These are phyloP conservation scores for Kwoniella shivajii DNA, from an alignment of 1,284 basidiomycete species.

Conservation along the genomic window DNA sequence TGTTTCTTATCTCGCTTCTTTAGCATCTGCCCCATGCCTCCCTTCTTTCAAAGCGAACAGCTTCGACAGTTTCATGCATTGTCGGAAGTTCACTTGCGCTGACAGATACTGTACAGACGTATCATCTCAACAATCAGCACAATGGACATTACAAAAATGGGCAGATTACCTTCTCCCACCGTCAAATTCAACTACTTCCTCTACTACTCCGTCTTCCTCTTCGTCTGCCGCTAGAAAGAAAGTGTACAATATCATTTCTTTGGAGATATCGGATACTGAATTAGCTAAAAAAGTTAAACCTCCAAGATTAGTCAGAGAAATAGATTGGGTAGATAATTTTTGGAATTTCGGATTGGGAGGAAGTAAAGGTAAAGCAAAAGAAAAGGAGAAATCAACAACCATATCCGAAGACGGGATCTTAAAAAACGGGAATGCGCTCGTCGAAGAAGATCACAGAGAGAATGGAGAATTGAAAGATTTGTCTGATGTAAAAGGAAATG, in stretches of 20 bases:
- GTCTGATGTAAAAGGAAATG: conserved; percentile 14
- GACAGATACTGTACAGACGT: conserved; percentile 63
- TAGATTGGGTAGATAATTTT: conserved; percentile 96
- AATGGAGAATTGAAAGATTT: conserved; percentile 1
- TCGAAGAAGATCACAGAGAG: not conserved
- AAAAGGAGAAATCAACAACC: not conserved
- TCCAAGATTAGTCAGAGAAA: conserved; percentile 79
- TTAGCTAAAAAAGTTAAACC: conserved; percentile 76
- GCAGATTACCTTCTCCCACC: conserved; percentile 71
- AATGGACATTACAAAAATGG: conserved; percentile 89
- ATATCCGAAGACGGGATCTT: not conserved
- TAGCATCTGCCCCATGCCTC: not conserved
- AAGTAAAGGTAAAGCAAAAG: conserved; percentile 25
- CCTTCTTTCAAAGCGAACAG: not conserved
- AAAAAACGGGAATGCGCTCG: conserved; percentile 2
- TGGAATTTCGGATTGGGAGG: conserved; percentile 63
- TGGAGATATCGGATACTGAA: conserved; percentile 78
- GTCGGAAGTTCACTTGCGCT: not conserved
- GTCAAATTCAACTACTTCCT: conserved; percentile 6
- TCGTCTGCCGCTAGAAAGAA: conserved; percentile 60
- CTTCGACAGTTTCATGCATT: too few species aligned
- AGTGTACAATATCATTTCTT: conserved; percentile 84
- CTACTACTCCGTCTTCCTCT: conserved; percentile 3
- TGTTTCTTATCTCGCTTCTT: conserved; percentile 24
- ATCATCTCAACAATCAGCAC: conserved; percentile 73